Evolutionary conservation across 805 yeast genomes (phyloP), one percentile per base, ranked within the genome.

Genomic region (Nakazawaea ambrosiae): DNA sequence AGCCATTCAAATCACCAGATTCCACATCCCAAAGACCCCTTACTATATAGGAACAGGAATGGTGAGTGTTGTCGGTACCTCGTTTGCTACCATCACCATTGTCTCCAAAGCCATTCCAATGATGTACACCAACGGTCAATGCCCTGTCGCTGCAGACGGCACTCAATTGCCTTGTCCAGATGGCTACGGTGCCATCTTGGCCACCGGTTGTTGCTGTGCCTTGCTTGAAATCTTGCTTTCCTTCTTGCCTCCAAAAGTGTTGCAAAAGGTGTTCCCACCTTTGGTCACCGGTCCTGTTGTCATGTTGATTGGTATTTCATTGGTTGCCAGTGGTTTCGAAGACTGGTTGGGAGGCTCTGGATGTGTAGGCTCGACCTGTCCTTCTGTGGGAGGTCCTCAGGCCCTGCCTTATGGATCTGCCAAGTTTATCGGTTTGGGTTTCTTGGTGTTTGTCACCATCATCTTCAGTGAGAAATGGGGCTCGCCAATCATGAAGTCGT

Each of bases 251-350:
- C 77, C 95, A 4, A 69, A 66, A 26, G 46, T 70, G 11, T 67
- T 88, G 46, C 87, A 83, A 57, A 76, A 68, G 43, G 51, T 84
- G 25, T 88, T 88, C 65, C 96, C 96, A 15, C 89, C 95, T 26
- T 63, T 86, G 37, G 96, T 89, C 44, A 88, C 95, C 20, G 96
- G 96, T 41, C 95, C 96, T 8, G 96, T 88, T 32, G 96, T 88
- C 22, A 60, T 88, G 39, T 68, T 88, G 24, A 87, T 57, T 26
- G 97, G 96, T 48, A 68, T 79, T 31, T 63, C 68, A 20, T 69
- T 88, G 49, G 68, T 87, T 42, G 65, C 66, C 47, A 58, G 86
- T 24, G 96, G 95, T 19, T 80, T 88, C 58, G 58, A 74, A 51
- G 86, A 88, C 59, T 86, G 94, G 83, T 78, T 76, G 29, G 97